Evolutionary conservation across 148 eudicot genomes (phyloP), one percentile per base, ranked within the genome.

Genomic region (Fagopyrum homotropicum): DNA sequence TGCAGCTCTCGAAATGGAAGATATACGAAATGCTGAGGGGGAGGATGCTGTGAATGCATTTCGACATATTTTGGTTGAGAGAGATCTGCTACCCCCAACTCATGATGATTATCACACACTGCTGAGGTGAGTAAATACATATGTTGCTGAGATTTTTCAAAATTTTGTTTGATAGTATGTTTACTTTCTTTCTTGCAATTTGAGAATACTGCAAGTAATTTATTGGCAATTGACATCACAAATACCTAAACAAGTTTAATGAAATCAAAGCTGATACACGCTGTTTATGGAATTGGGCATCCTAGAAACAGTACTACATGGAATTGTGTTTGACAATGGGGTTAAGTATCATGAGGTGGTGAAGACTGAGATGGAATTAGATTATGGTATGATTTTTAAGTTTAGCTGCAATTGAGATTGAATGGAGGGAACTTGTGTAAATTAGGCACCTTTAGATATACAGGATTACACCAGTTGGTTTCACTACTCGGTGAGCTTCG

Each of bases 91-190:
- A 75, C 96, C 89, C 16, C 72, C 77, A 72, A 86, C 77, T 69
- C 90, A 86, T 48, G 96, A 92, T 81, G 98, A 94, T 82, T 92
- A 91, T 77, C 98, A 94, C 77, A 90, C 93, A 45, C 82, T 94
- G 88, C 80, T 94, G 78, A 91, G 98, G 98, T 94, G 45, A 78
- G 83, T 79, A 8, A 83, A 22, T 12, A 22, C 6, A 7, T 63
- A 4, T 26, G 45, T 29, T 29, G 69, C 69, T 29, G 14, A 30
- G 35, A 16, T 14, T 60, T 14, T 8, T 60, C 14, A 26, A 26
- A 26, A 9, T 59, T 19, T 59, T 57, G 29, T 9, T 59, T 26
- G 10, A 12, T 9, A 26, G 8, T 60, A 9, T 47, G 9, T 59
- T 47, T 3, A 49, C 73, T n/a, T 14, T 61, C 6, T 73, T 45